Evolutionary conservation across 345 rosid genomes (phyloP).

Genomic region (Noccaea caerulescens): DNA sequence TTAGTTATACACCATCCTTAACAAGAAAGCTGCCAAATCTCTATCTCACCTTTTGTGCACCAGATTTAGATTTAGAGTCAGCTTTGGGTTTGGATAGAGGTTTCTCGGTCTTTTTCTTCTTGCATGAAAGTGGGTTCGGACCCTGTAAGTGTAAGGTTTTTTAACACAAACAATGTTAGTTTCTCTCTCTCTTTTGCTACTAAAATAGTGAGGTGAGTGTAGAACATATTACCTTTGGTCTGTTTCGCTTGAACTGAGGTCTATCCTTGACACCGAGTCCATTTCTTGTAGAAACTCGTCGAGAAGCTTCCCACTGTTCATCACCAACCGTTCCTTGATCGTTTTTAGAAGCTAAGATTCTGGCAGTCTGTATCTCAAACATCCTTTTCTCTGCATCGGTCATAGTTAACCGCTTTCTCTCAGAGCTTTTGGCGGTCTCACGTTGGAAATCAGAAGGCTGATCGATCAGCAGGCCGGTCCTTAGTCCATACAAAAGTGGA

Average conservation of each 20-base stretch:
- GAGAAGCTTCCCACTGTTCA: slow-evolving; percentile 45
- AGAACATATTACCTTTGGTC: slow-evolving; percentile 59
- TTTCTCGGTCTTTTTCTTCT: slow-evolving; percentile 67
- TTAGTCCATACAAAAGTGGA: slow-evolving; percentile 76
- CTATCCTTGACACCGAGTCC: slow-evolving; percentile 57
- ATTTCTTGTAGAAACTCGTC: slow-evolving; percentile 36
- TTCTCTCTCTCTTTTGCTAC: background rate
- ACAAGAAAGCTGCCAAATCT: background rate
- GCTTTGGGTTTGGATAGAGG: slow-evolving; percentile 30
- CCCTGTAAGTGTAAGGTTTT: slow-evolving; percentile 53
- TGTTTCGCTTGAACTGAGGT: slow-evolving; percentile 81
- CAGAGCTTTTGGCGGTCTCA: slow-evolving; percentile 59
- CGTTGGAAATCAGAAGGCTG: slow-evolving; percentile 79
- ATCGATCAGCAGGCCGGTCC: slow-evolving; percentile 77
- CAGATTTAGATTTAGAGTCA: slow-evolving; percentile 37
- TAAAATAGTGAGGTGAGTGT: background rate
- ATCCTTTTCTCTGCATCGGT: slow-evolving; percentile 52
- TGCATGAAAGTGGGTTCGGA: slow-evolving; percentile 85
- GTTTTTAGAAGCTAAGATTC: slow-evolving; percentile 38
- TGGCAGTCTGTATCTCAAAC: slow-evolving; percentile 51
- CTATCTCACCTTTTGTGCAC: slow-evolving; percentile 47
- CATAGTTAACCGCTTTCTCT: slow-evolving; percentile 63
- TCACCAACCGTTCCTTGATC: slow-evolving; percentile 43
- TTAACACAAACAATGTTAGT: slow-evolving; percentile 24
- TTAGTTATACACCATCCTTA: background rate